phyloP scores from a whole-genome alignment of 176 grass and related monocot species.

The Tuctoria greenei region DNA sequence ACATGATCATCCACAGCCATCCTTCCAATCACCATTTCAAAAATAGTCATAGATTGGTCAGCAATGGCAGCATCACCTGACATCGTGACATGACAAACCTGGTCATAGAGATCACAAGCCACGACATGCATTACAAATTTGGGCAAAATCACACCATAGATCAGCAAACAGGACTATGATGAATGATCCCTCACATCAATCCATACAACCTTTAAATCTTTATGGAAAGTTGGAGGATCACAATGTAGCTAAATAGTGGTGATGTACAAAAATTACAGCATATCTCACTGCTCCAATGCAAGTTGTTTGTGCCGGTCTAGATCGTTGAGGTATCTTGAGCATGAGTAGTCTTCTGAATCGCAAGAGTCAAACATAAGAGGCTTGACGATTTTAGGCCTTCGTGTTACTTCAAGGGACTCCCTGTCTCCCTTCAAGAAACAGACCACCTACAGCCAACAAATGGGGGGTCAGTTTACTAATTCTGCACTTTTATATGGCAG shows the following conservation, averaged over 20 bases:
- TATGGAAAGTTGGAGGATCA: slow-evolving; percentile 48
- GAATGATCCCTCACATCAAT: slow-evolving; percentile 49
- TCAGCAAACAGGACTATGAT: slow-evolving; percentile 28
- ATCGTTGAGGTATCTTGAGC: slow-evolving; percentile 82
- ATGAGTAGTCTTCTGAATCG: slow-evolving; percentile 85
- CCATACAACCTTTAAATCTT: slow-evolving; percentile 35
- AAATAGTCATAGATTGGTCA: background rate
- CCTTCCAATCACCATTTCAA: slow-evolving; percentile 6
- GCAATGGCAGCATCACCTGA: background rate
- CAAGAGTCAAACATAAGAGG: slow-evolving; percentile 66
- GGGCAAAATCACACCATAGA: slow-evolving; percentile 39
- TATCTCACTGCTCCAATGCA: slow-evolving; percentile 80
- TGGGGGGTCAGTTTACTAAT: slow-evolving; percentile 22
- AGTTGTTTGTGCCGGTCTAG: slow-evolving; percentile 94
- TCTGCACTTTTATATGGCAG: background rate
- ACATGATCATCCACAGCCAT: slow-evolving; percentile 5
- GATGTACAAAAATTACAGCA: slow-evolving; percentile 51
- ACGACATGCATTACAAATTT: background rate
- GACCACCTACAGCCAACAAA: slow-evolving; percentile 53
- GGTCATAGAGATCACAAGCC: slow-evolving; percentile 16
- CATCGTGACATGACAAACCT: background rate
- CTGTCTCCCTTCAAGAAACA: slow-evolving; percentile 65
- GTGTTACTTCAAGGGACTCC: slow-evolving; percentile 51
- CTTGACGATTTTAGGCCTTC: slow-evolving; percentile 49
- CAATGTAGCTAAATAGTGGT: slow-evolving; percentile 17